Conservation (phyloP, 1,284 basidiomycete species). For the Inonotus hispidus region DNA sequence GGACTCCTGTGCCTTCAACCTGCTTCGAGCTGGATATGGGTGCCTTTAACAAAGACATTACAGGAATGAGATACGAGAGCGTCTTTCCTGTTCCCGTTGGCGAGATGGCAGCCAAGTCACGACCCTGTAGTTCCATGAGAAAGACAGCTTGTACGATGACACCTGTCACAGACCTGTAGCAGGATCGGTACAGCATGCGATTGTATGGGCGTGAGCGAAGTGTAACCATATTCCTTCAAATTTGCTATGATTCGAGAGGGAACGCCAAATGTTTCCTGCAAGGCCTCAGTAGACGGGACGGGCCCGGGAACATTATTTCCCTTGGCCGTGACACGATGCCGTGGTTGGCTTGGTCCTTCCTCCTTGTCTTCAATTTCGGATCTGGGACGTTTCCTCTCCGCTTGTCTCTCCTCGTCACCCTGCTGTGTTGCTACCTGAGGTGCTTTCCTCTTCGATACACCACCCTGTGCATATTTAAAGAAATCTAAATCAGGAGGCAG, state of each 20-base stretch:
- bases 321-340: constrained; percentile 64
- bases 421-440: constrained; percentile 29
- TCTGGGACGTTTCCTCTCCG: constrained; percentile 27
- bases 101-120: constrained; percentile 87
- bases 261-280: constrained; percentile 51
- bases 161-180: constrained; percentile 47
- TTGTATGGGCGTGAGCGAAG: constrained; percentile 67
- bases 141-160: constrained; percentile 4
- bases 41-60: constrained; percentile 60
- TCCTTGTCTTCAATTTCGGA: constrained; percentile 27
- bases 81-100: constrained; percentile 96
- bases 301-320: constrained; percentile 58
- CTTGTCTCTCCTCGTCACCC: constrained; percentile 27
- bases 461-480: constrained; percentile 73
- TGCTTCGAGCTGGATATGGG: constrained; percentile 50
- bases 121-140: constrained; percentile 21
- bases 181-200: constrained; percentile 70
- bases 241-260: constrained; percentile 58
- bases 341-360: constrained; percentile 29
- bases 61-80: constrained; percentile 80
- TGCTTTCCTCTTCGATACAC: constrained; percentile 37
- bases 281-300: constrained; percentile 51
- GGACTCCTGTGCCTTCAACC: constrained; percentile 53
- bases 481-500: constrained; percentile 83
- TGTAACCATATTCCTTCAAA: constrained; percentile 53